Evolutionary conservation across 2,329 filamentous ascomycete species (phyloP), one percentile per base, ranked within the genome.

Genomic region (Penicillium polonicum): DNA sequence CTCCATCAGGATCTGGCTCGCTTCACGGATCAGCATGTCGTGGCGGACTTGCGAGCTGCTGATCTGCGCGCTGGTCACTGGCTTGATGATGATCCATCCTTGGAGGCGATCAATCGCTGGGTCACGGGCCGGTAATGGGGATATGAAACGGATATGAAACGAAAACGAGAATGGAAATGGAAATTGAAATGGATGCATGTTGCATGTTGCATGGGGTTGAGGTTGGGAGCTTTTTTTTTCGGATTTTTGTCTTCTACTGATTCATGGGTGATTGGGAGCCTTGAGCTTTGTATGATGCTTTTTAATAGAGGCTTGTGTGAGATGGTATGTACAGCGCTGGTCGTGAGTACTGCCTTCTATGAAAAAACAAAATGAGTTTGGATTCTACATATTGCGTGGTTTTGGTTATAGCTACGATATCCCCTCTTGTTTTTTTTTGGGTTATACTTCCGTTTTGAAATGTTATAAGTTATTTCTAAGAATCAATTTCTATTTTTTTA

Each of bases 21-120:
- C 27, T 78, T 87, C 60, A 85, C 84, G 15, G 83, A 87, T 62
- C 76, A 79, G 45, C 76, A 82, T 61, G 81, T 87, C 48, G 77
- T 84, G 51, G 76, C 79, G 55, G 81, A 82, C 31, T 78, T 87
- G 19, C 80, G 81, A 60, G 74, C 78, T 27, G 79, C 82, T 41
- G 85, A 87, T 66, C 66, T 75, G 43, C 74, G 80, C 42, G 82
- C 83, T 61, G 82, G 83, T 39, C 85, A 86, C 73, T 88, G 85
- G 84, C 74, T 86, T 44, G 73, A 75, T 38, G 85, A 88, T 60
- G 85, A 87, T 66, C 85, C 85, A 4, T 76, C 81, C 8, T 72
- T 87, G 57, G 74, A 77, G 17, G 75, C 76, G 21, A 83, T 85
- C 48, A 77, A 75, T 25, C 67, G 68, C 35, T 80, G 78, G 76